phyloP scores from a whole-genome alignment of 805 yeast species.

The Kazachstania psychrophila region DNA sequence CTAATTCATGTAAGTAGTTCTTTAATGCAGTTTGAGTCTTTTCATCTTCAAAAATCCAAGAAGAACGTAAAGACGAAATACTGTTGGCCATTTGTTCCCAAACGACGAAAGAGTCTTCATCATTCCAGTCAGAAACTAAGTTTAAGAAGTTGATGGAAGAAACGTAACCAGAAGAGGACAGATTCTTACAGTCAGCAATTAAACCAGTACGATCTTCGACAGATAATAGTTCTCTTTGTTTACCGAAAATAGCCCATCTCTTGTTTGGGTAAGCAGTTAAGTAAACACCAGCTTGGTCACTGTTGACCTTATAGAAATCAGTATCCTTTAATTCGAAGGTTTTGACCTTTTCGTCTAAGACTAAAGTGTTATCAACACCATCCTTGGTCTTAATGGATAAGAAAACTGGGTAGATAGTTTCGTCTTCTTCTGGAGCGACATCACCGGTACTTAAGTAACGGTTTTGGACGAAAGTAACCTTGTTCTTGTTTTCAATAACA shows the following conservation, averaged over 20 bases:
- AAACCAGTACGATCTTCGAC: conserved; percentile 72
- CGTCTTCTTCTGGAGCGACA: conserved; percentile 64
- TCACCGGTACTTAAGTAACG: conserved; percentile 71
- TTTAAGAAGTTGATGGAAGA: conserved; percentile 50
- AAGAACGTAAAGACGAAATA: conserved; percentile 40
- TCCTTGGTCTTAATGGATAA: conserved; percentile 48
- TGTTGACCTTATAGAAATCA: conserved; percentile 59
- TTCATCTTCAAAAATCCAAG: conserved; percentile 47
- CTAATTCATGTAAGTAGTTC: conserved; percentile 44
- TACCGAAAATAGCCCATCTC: conserved; percentile 60
- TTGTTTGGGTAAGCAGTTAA: conserved; percentile 60
- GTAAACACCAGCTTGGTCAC: conserved; percentile 65
- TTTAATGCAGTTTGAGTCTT: conserved; percentile 39
- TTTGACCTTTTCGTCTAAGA: conserved; percentile 42
- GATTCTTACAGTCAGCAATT: conserved; percentile 68
- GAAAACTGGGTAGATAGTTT: conserved; percentile 56
- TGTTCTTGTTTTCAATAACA: conserved; percentile 37
- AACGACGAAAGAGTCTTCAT: conserved; percentile 52
- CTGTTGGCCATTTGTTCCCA: conserved; percentile 52
- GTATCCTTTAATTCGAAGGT: conserved; percentile 35
- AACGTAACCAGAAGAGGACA: conserved; percentile 60
- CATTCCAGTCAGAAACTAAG: conserved; percentile 53
- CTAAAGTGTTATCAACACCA: conserved; percentile 53
- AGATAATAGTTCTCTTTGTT: conserved; percentile 47
- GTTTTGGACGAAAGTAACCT: conserved; percentile 52